Evolutionary conservation across 2,329 filamentous ascomycete species (phyloP), one percentile per base, ranked within the genome.

Genomic region (Aspergillus bombycis): DNA sequence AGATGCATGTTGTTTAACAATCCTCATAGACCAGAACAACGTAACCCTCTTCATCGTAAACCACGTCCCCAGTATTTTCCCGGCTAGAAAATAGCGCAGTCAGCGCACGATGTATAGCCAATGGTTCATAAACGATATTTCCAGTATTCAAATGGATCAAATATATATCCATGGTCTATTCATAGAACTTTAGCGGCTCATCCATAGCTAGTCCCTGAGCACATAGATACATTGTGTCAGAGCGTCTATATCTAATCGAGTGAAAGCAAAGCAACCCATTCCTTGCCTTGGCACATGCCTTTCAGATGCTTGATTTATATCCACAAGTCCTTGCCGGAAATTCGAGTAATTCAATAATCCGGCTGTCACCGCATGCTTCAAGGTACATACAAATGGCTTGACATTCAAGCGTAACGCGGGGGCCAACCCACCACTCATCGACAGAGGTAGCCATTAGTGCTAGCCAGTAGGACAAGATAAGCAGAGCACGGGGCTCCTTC

Each of bases 351-450:
- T 50, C 10, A 1, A 50, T 0, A 23, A 58, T 11, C 3, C 32
- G 57, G 3, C n/a, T 6, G 5, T 58, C 57, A 3, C 32, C 57
- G 11, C 41, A 48, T 28, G 43, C 43, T 12, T 58, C 57, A 19
- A 48, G 57, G 28, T 50, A 58, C 45, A 58, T 48, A 34, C 57
- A 58, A 14, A 57, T 45, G 2, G 55, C 55, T 10, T 34, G 55
- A 45, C 55, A 57, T 34, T 57, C 55, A 23, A 45, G 28, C 38
- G 6, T 43, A 46, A 57, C 55, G 8, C 55, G 55, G 11, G 45
- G n/a, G 6, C 34, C 57, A 23, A 50, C 43, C 57, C 57, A 58
- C 43, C 57, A 58, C 8, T 48, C 57, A 30, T 58, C 43, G 19
- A 58, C 57, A 10, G 43, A 58, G 10, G 7, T 50, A 1, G 30